These are phyloP conservation scores for Sicyos edulis DNA, from an alignment of 306 rosid species.

Conservation along the genomic window DNA sequence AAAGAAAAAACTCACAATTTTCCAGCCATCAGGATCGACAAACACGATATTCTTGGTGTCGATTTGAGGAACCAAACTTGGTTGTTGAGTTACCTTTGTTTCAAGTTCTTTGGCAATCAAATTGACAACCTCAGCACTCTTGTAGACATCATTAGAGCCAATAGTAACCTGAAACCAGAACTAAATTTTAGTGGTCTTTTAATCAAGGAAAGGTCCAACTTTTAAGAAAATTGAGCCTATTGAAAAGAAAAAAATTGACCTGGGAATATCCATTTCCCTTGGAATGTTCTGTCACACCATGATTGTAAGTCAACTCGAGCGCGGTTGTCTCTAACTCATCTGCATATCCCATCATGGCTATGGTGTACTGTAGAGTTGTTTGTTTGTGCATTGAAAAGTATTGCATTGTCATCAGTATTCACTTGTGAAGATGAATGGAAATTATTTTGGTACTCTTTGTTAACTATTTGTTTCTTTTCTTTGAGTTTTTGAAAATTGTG, in stretches of 20 bases:
- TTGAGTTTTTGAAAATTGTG: no score
- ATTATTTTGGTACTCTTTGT: no score
- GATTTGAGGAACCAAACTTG: slow-evolving; percentile 69
- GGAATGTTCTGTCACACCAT: slow-evolving; percentile 81
- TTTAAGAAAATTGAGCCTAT: not conserved
- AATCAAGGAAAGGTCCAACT: not conserved
- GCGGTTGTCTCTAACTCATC: slow-evolving; percentile 77
- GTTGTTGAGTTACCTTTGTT: slow-evolving; percentile 77
- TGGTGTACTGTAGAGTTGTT: slow-evolving; percentile 44
- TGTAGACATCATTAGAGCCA: slow-evolving; percentile 83
- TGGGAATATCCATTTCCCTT: slow-evolving; percentile 96
- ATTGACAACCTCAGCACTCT: slow-evolving; percentile 76
- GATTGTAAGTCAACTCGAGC: slow-evolving; percentile 90
- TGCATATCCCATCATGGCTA: slow-evolving; percentile 83
- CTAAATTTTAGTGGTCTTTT: not conserved
- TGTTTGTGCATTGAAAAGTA: no score
- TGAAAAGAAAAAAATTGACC: slow-evolving; percentile 29
- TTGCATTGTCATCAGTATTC: no score
- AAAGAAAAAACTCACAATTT: slow-evolving; percentile 59
- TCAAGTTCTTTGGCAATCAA: slow-evolving; percentile 68
- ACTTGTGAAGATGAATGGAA: no score
- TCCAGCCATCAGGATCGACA: slow-evolving; percentile 50
- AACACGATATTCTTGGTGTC: slow-evolving; percentile 65
- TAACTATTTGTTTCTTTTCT: no score
- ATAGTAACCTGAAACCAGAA: slow-evolving; percentile 56